Base-by-base conservation (phyloP, 352 stramenopile genomes). In the Phytopythium helicoides region DNA sequence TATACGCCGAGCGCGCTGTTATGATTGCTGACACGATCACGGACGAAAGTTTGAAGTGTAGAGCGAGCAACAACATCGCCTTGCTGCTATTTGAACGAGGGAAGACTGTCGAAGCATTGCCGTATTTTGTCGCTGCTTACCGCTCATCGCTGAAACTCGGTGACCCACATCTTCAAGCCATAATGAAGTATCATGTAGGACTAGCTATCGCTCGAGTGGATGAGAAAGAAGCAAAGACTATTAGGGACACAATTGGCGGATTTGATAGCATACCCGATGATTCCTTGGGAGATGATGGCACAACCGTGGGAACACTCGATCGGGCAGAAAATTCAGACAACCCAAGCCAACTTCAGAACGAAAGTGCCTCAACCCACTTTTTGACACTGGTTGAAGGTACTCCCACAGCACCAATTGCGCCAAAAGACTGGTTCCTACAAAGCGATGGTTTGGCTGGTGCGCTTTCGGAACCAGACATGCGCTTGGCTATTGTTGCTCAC, bases 181-280 rank as follows among this genome's bases (percentile, higher is more conserved):
- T 58, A 5, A 44, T 74, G 1, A 75, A 66, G 54, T 82, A 79
- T 23, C 72, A 84, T 52, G 48, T 86, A n/a, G 69, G 69, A 0
- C 42, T 76, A 28, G 53, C 53, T 1, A 40, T 81, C 7, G 11
- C 42, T 1, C 34, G 45, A 22, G 8, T 14, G 19, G 33, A 53
- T 35, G 14, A 21, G 3, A 21, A 19, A 6, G 34, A 35, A 3
- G 16, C n/a, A n/a, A n/a, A n/a, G n/a, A n/a, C n/a, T n/a, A n/a
- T n/a, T n/a, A n/a, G 23, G 4, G 46, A 52, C 10, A 34, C 3
- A 34, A 8, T 31, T 1, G 6, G 12, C 5, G 12, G 11, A 14
- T 11, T 40, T 34, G 22, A 0, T 5, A 41, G 36, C 14, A n/a
- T 11, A 9, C 12, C 1, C 5, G 15, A 41, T 41, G 6, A 9